Base-by-base conservation (phyloP, 164 flowering plant species). In the Saururus chinensis region DNA sequence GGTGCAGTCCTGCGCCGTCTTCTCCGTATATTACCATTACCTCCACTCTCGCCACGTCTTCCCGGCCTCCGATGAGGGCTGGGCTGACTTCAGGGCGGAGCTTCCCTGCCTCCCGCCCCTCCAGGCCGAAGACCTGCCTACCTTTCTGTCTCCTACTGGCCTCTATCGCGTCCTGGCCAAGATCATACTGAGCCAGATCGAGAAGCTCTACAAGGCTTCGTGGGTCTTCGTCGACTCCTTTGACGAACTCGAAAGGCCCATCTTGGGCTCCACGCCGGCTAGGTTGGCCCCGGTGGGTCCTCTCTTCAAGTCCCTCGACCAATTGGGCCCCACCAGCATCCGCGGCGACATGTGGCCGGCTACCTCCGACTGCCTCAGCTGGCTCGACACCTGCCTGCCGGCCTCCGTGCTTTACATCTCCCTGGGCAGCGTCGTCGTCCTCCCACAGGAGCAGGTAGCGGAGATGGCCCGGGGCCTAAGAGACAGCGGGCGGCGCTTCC, bases 1-100 rank as follows among this genome's bases (percentile, higher is more conserved):
- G 97, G 78, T 84, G 10, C 97, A 91, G 26, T 86, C 96, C 8
- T 75, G 78, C 24, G 88, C 96, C 1, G 76, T 81, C 40, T 89
- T 82, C 53, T 58, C 87, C 0, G 59, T 76, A 19, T 89, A 87
- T 55, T 85, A 81, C 60, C 81, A 85, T 45, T 85, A 72, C 61
- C 64, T 45, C 68, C 75, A 80, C 19, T 40, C 59, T 1, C 53
- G 75, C 4, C 77, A 72, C 0, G 74, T 79, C 0, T 91, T 88
- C 59, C 96, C 97, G 0, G 64, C 71, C 1, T 23, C 68, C 17
- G 30, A 19, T 9, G 58, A 55, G 1, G 25, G 24, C 3, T 55
- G 58, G 53, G 14, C 26, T 25, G 51, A 66, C 75, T 41, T 49
- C 79, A 56, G 74, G 75, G 81, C 85, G n/a, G 68, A 84, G 19